phyloP scores from a whole-genome alignment of 371 early-diverging fungal genomes.

The Parasitella parasitica region DNA sequence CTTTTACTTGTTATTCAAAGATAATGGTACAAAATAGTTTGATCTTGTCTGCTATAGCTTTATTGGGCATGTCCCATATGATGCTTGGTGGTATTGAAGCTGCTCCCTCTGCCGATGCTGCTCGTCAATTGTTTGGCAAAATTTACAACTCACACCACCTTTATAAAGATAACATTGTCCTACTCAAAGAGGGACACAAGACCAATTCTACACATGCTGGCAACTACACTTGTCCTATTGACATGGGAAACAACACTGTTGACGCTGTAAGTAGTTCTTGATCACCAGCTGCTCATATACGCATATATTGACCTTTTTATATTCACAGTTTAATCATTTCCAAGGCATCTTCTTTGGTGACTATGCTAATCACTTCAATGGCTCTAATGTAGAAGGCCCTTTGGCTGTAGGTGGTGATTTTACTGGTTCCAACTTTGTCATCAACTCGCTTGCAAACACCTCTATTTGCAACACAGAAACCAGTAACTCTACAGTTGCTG shows the following conservation, averaged over 20 bases:
- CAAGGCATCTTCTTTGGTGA: slow-evolving; percentile 8
- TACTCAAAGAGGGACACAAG: not conserved
- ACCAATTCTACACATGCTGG: not conserved
- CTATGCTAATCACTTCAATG: not conserved
- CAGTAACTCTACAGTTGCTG: not conserved
- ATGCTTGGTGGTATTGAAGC: slow-evolving; percentile 2
- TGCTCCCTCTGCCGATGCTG: slow-evolving; percentile 6
- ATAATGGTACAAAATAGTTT: slow-evolving; percentile 7
- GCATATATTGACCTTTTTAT: not conserved
- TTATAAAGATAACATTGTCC: not conserved
- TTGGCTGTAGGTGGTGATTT: slow-evolving; percentile 4
- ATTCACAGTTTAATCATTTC: not conserved
- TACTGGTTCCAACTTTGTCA: not conserved
- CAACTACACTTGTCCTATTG: not conserved
- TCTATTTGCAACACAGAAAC: not conserved
- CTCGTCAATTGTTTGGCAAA: slow-evolving; percentile 51
- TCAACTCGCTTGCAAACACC: not conserved
- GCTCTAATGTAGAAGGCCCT: not conserved
- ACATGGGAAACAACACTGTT: not conserved
- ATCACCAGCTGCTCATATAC: not conserved
- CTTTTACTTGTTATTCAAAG: not conserved
- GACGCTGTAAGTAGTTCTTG: not conserved
- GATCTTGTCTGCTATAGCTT: not conserved
- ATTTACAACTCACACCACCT: not conserved
- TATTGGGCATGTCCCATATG: not conserved